Evolutionary conservation across 176 grass and related monocot species (phyloP).

Genomic region (Thalia dealbata): DNA sequence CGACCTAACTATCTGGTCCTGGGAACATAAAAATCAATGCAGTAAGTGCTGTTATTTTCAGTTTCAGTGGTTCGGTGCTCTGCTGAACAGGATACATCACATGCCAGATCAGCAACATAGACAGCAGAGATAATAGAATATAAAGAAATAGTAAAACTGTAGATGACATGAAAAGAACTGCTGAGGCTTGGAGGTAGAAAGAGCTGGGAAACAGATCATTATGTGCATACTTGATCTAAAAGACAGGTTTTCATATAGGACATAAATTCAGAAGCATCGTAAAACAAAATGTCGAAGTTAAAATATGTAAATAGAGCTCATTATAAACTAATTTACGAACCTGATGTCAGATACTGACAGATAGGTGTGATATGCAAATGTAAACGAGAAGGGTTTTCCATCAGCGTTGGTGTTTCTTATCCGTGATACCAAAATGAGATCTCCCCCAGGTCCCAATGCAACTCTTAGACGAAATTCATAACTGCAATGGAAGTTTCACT

Average conservation of each 20-base stretch:
- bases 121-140: neutral
- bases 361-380: constrained; percentile 16
- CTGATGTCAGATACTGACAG: constrained; percentile 13
- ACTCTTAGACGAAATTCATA: constrained; percentile 20
- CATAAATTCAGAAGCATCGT: too few species aligned
- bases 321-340: neutral
- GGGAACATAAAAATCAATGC: too few species aligned
- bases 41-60: neutral
- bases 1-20: too few species aligned
- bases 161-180: neutral
- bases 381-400: constrained; percentile 15
- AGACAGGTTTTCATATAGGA: neutral
- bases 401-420: constrained; percentile 16
- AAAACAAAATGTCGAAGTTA: too few species aligned
- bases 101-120: neutral
- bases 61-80: neutral
- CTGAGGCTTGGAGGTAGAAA: too few species aligned
- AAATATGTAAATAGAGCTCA: neutral
- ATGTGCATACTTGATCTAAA: neutral
- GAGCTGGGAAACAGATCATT: too few species aligned
- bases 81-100: neutral
- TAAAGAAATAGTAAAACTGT: neutral
- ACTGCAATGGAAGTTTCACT: constrained; percentile 1
- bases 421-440: constrained; percentile 8
- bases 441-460: constrained; percentile 8